Percentiles rank a stretch among this genome's conserved stretches.
Evolutionary conservation across 2,329 filamentous ascomycete species (phyloP).

Genomic region (Alternaria viburni): DNA sequence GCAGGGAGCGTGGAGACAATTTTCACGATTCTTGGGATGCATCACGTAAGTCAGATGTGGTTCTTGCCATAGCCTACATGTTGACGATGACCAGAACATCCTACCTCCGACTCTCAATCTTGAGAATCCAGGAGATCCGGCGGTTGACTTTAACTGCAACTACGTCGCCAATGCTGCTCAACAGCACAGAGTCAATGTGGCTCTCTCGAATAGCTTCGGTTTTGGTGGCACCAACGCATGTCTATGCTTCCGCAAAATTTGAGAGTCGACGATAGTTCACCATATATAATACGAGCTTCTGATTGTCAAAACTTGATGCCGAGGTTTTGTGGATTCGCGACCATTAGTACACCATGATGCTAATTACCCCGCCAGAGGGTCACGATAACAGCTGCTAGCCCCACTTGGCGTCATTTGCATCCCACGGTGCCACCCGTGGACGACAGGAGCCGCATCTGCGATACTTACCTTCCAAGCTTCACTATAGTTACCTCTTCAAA

Average conservation of each 20-base stretch:
- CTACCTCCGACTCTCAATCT: slow-evolving; percentile 91
- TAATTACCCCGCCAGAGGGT: slow-evolving; percentile 22
- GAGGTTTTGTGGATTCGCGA: neutral
- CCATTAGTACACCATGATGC: slow-evolving; percentile 23
- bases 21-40: slow-evolving; percentile 79
- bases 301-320: neutral
- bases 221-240: slow-evolving; percentile 97
- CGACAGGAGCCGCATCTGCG: neutral
- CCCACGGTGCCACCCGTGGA: slow-evolving; percentile 11
- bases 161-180: slow-evolving; percentile 79
- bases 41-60: slow-evolving; percentile 67
- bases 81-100: slow-evolving; percentile 62
- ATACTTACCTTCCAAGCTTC: neutral
- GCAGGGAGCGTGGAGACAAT: slow-evolving; percentile 90
- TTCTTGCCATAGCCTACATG: neutral
- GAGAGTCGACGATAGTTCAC: neutral
- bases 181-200: slow-evolving; percentile 71
- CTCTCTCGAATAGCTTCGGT: slow-evolving; percentile 93
- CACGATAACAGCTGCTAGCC: slow-evolving; percentile 20
- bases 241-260: slow-evolving; percentile 71
- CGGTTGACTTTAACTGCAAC: slow-evolving; percentile 77
- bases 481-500: neutral
- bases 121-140: slow-evolving; percentile 63
- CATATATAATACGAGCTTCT: neutral
- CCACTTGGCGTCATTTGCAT: slow-evolving; percentile 25